Evolutionary conservation across 2,329 filamentous ascomycete species (phyloP).

Genomic region (Fusarium euwallaceae): DNA sequence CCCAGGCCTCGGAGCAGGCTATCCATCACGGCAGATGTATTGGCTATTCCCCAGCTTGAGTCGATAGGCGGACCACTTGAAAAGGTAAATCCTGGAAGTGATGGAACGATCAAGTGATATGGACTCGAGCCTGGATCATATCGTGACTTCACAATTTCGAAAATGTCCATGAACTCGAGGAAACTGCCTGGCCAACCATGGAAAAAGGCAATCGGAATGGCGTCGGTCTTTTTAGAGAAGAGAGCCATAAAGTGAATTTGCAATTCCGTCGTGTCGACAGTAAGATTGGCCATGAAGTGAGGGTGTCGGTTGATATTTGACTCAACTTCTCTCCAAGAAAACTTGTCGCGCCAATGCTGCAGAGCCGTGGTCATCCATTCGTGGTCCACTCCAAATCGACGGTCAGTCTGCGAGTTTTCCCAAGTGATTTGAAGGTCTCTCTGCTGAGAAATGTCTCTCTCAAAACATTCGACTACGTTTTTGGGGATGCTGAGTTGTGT

Average conservation of each 20-base stretch:
- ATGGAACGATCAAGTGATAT: neutral
- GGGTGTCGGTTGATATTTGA: neutral
- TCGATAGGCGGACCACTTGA: neutral
- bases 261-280: neutral
- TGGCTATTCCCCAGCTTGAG: neutral
- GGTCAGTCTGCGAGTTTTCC: neutral
- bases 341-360: neutral
- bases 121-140: neutral
- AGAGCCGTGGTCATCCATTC: neutral
- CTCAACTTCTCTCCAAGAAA: neutral
- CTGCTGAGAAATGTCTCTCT: neutral
- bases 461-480: neutral
- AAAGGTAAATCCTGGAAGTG: neutral
- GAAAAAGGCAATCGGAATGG: neutral
- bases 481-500: neutral
- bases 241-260: neutral
- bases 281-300: neutral
- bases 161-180: neutral
- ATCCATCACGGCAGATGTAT: neutral
- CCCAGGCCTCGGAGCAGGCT: neutral
- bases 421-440: neutral
- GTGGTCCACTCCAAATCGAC: neutral
- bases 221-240: neutral
- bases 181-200: conserved; percentile 4
- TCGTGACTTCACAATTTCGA: neutral